Evolutionary conservation across 2,329 filamentous ascomycete genomes (phyloP).

Genomic region (Aspergillus sergii): DNA sequence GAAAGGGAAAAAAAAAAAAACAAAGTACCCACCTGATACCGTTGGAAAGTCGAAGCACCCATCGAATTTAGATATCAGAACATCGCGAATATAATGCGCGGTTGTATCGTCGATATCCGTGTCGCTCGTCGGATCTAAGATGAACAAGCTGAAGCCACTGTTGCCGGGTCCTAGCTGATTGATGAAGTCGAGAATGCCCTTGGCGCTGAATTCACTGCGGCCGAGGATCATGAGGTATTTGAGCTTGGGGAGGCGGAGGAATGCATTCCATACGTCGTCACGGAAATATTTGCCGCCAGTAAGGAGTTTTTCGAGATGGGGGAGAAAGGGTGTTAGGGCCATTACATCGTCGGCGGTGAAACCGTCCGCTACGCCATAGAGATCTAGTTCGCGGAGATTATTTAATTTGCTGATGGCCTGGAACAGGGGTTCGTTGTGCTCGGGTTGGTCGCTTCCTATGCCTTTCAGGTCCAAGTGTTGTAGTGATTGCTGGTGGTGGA

Average conservation of each 20-base stretch:
- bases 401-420: conserved; percentile 30
- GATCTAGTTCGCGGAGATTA: conserved; percentile 33
- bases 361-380: conserved; percentile 38
- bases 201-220: conserved; percentile 34
- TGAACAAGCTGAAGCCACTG: conserved; percentile 31
- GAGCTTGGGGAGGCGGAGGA: conserved; percentile 32
- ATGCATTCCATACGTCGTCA: conserved; percentile 27
- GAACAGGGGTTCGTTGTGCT: conserved; percentile 33
- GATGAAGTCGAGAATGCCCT: conserved; percentile 36
- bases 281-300: conserved; percentile 35
- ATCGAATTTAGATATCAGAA: conserved; percentile 16
- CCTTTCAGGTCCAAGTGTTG: conserved; percentile 34
- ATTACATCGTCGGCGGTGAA: conserved; percentile 35
- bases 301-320: conserved; percentile 36
- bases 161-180: conserved; percentile 30
- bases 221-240: conserved; percentile 33
- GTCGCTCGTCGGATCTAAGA: conserved; percentile 28
- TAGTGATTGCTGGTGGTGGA: conserved; percentile 30
- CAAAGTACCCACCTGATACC: conserved; percentile 17
- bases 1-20: background rate
- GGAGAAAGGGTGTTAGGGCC: conserved; percentile 30
- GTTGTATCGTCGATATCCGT: conserved; percentile 28
- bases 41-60: conserved; percentile 30
- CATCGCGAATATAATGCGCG: conserved; percentile 33
- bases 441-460: conserved; percentile 27